Percentiles rank a stretch among this genome's conserved stretches.
Evolutionary conservation across 495 filamentous ascomycete genomes (phyloP).

Genomic region (Penicillium canescens): DNA sequence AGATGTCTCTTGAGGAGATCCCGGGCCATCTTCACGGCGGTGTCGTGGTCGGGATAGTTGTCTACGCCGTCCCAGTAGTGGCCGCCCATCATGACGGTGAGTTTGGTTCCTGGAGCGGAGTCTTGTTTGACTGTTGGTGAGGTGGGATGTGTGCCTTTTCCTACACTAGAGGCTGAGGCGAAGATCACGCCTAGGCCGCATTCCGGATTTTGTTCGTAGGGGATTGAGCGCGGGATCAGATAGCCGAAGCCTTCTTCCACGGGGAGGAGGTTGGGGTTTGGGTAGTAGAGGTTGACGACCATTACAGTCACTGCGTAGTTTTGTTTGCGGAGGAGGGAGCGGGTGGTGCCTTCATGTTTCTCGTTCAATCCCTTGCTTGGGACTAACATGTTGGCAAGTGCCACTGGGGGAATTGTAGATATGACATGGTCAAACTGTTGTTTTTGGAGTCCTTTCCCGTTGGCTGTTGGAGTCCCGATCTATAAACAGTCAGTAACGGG

Average conservation of each 20-base stretch:
- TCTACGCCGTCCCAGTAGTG: slow-evolving; percentile 78
- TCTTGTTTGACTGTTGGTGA: slow-evolving; percentile 44
- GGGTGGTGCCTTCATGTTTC: not conserved
- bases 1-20: slow-evolving; percentile 72
- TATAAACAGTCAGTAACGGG: not conserved
- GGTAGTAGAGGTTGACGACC: slow-evolving; percentile 88
- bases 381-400: slow-evolving; percentile 27
- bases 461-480: not conserved
- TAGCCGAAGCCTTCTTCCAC: slow-evolving; percentile 79
- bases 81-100: slow-evolving; percentile 94
- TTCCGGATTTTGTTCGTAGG: slow-evolving; percentile 75
- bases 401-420: slow-evolving; percentile 61
- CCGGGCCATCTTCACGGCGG: slow-evolving; percentile 67
- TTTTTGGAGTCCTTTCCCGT: slow-evolving; percentile 4
- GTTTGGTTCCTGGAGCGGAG: slow-evolving; percentile 67
- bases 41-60: slow-evolving; percentile 57
- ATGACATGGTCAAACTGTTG: slow-evolving; percentile 62
- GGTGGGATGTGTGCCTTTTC: not conserved
- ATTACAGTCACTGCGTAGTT: slow-evolving; percentile 77
- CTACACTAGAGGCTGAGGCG: slow-evolving; percentile 64
- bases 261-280: slow-evolving; percentile 59
- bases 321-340: slow-evolving; percentile 29
- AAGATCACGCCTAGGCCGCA: slow-evolving; percentile 87
- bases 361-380: not conserved
- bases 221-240: slow-evolving; percentile 73